These are phyloP conservation scores for Eremochloa ophiuroides DNA, from an alignment of 176 grass and related monocot species.

Conservation along the genomic window DNA sequence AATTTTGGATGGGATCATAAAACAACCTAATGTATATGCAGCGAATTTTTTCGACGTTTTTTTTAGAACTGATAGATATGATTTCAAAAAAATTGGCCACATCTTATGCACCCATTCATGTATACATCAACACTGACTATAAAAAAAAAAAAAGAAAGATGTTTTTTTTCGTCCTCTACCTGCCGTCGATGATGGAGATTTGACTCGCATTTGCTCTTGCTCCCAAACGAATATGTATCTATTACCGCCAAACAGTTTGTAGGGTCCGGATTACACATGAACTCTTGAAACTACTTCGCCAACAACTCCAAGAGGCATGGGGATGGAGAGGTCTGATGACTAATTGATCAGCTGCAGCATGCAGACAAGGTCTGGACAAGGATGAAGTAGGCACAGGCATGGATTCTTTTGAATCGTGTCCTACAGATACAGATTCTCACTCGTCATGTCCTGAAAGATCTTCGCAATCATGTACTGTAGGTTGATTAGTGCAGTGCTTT, in stretches of 20 bases:
- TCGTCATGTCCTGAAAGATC: no score
- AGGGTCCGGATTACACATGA: neutral
- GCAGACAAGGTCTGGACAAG: neutral
- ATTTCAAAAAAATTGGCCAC: neutral
- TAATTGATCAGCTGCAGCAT: neutral
- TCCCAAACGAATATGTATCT: no score
- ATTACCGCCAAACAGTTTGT: neutral
- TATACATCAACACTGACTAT: neutral
- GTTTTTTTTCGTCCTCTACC: neutral
- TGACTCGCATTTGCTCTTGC: no score
- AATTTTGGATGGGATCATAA: neutral
- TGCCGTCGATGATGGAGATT: neutral
- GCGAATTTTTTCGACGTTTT: neutral
- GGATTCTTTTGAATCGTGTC: neutral
- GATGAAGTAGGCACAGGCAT: neutral
- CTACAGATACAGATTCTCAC: no score
- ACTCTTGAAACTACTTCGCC: neutral
- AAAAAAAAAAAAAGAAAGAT: neutral
- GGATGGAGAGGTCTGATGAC: neutral
- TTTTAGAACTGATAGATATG: neutral
- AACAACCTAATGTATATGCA: neutral
- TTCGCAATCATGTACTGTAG: no score
- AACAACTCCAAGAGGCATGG: neutral
- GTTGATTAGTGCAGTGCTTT: no score
- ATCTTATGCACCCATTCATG: neutral